Conservation (phyloP, 495 filamentous ascomycete genomes). For the Articulospora tetracladia region DNA sequence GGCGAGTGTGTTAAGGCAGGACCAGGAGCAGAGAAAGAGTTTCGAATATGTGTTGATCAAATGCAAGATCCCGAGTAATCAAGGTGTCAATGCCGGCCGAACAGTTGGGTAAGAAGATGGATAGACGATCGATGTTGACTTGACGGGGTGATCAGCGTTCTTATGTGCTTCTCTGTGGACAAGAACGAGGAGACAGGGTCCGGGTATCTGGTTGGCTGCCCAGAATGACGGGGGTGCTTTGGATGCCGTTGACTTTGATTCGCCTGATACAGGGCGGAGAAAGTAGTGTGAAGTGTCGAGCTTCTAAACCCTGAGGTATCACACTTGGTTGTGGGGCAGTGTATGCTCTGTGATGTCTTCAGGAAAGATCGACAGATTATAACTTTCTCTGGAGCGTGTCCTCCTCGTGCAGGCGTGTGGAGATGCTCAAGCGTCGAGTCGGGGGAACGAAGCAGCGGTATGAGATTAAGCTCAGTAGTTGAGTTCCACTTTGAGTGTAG, state of each 20-base stretch:
- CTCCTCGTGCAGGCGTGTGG: not conserved
- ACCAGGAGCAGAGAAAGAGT: constrained; percentile 29
- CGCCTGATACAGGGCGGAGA: constrained; percentile 11
- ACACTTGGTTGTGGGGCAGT: constrained; percentile 1
- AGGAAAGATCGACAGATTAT: constrained; percentile 22
- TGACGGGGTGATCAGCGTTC: constrained; percentile 66
- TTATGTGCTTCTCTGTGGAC: constrained; percentile 54
- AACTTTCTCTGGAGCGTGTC: constrained; percentile 6
- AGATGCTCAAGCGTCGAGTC: not conserved
- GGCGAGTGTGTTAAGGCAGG: not conserved
- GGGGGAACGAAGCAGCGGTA: not conserved
- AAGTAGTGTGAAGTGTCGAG: not conserved
- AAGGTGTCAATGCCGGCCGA: constrained; percentile 12
- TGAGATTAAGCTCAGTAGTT: constrained; percentile 19
- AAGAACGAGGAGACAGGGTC: constrained; percentile 1
- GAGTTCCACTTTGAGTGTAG: constrained; percentile 12
- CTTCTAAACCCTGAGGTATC: constrained; percentile 3
- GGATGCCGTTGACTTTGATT: not conserved
- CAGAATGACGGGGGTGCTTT: not conserved
- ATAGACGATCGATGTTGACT: constrained; percentile 38
- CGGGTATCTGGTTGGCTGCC: constrained; percentile 19
- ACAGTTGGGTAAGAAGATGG: constrained; percentile 1
- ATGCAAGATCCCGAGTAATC: constrained; percentile 42
- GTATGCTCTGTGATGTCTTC: constrained; percentile 13
- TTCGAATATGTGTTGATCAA: constrained; percentile 39